Percentiles rank a stretch among this genome's conserved stretches.
Conservation (phyloP, 495 filamentous ascomycete genomes). For the Tuber calosporum region DNA sequence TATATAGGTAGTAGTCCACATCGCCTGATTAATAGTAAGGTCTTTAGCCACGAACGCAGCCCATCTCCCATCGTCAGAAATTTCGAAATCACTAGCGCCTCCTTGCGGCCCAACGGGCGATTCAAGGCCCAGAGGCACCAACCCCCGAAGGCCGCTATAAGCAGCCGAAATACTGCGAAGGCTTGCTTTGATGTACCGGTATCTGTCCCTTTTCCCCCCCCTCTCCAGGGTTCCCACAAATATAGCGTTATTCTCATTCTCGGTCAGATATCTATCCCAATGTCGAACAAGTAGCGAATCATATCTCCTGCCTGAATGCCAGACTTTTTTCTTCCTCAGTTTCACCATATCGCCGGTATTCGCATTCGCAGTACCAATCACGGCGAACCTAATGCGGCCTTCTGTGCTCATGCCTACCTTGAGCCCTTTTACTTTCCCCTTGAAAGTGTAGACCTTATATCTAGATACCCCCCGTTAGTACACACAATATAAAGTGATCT, state of each 20-base stretch:
- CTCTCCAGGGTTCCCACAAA: constrained; percentile 58
- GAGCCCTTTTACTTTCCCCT: constrained; percentile 64
- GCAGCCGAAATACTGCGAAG: constrained; percentile 39
- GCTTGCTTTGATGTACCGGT: background rate
- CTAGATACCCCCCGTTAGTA: constrained; percentile 36
- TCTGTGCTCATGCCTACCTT: constrained; percentile 54
- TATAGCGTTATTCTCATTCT: constrained; percentile 59
- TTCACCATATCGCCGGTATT: constrained; percentile 58
- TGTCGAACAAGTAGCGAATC: constrained; percentile 65
- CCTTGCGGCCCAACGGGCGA: constrained; percentile 56
- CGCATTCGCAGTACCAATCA: constrained; percentile 55
- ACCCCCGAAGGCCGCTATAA: background rate
- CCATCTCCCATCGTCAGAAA: constrained; percentile 45
- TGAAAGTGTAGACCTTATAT: constrained; percentile 58
- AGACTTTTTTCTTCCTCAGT: constrained; percentile 49
- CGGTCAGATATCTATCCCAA: constrained; percentile 61
- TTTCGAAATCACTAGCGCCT: constrained; percentile 53
- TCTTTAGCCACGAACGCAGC: constrained; percentile 81
- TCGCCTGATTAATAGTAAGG: constrained; percentile 64
- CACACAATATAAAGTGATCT: constrained; percentile 6
- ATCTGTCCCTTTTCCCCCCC: constrained; percentile 39
- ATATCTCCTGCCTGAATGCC: constrained; percentile 58
- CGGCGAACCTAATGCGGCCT: constrained; percentile 59
- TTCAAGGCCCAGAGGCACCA: constrained; percentile 44
- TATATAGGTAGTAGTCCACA: constrained; percentile 71